Conservation (phyloP, 2,329 filamentous ascomycete genomes). For the Aspergillus niger region DNA sequence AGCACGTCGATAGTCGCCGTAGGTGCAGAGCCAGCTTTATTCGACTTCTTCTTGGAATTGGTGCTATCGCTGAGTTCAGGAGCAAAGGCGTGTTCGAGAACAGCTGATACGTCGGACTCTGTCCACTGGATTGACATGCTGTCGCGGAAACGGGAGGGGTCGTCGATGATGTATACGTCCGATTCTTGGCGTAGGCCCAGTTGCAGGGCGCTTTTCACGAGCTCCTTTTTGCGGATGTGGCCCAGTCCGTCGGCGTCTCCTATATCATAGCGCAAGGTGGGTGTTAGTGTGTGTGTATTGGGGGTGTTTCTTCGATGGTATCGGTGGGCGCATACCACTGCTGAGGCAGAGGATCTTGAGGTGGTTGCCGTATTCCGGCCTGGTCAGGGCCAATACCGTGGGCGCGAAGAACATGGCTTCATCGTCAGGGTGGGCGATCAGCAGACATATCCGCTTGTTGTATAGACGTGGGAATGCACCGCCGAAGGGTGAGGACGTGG, state of each 20-base stretch:
- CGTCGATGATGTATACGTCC: slow-evolving; percentile 84
- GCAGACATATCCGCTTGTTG: slow-evolving; percentile 83
- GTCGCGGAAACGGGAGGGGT: slow-evolving; percentile 76
- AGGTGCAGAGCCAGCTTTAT: slow-evolving; percentile 40
- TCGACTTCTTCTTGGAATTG: slow-evolving; percentile 34
- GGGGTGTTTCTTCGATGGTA: neutral
- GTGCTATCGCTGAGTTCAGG: slow-evolving; percentile 56
- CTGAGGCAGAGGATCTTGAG: slow-evolving; percentile 93
- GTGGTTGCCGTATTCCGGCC: slow-evolving; percentile 79
- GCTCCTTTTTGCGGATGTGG: slow-evolving; percentile 76
- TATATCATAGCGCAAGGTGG: slow-evolving; percentile 33
- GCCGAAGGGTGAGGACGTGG: slow-evolving; percentile 42
- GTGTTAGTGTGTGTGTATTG: slow-evolving; percentile 8
- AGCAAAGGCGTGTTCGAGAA: slow-evolving; percentile 74
- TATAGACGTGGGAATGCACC: slow-evolving; percentile 61
- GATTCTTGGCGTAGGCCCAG: slow-evolving; percentile 74
- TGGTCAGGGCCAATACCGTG: slow-evolving; percentile 79
- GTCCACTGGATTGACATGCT: slow-evolving; percentile 84
- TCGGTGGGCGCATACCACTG: slow-evolving; percentile 59
- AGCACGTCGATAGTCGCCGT: slow-evolving; percentile 71
- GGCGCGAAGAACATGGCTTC: slow-evolving; percentile 99
- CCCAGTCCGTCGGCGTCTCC: slow-evolving; percentile 87
- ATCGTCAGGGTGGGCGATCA: slow-evolving; percentile 97
- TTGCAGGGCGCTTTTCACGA: slow-evolving; percentile 74
- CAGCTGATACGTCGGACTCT: slow-evolving; percentile 65